Percentiles rank a stretch among this genome's conserved stretches.
phyloP scores from a whole-genome alignment of 352 stramenopile species.

The Pythium brassicae region DNA sequence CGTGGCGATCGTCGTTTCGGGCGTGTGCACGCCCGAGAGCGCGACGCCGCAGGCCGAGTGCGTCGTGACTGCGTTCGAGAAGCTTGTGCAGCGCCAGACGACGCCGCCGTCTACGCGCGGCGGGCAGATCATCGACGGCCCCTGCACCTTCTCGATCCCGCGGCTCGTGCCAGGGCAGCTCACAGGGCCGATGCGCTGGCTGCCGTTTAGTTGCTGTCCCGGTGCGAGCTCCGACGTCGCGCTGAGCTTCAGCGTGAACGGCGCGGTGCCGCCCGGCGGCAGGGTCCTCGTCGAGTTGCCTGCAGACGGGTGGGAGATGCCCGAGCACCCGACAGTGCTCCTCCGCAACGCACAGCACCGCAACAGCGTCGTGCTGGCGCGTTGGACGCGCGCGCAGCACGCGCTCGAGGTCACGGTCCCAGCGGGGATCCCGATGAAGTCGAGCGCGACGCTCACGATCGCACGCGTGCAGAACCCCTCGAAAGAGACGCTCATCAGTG shows the following conservation, averaged over 20 bases:
- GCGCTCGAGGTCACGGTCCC: constrained; percentile 47
- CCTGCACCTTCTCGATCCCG: constrained; percentile 34
- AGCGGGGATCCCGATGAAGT: constrained; percentile 23
- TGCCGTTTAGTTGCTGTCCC: constrained; percentile 56
- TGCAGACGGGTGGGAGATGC: constrained; percentile 58
- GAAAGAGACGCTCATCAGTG: constrained; percentile 30
- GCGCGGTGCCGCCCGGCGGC: constrained; percentile 29
- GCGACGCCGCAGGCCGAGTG: constrained; percentile 42
- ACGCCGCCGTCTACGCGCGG: constrained; percentile 49
- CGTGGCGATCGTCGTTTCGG: constrained; percentile 44
- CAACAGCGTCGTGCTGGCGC: constrained; percentile 23
- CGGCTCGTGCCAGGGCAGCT: constrained; percentile 52
- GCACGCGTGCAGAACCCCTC: constrained; percentile 43
- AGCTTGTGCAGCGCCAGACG: constrained; percentile 44
- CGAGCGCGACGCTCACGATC: constrained; percentile 37
- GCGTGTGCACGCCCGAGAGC: constrained; percentile 46
- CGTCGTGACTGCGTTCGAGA: constrained; percentile 60
- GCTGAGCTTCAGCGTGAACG: constrained; percentile 41
- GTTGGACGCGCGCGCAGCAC: constrained; percentile 46
- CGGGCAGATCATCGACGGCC: constrained; percentile 63
- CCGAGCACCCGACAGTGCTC: constrained; percentile 30
- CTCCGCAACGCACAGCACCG: constrained; percentile 29
- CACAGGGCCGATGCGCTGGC: constrained; percentile 35
- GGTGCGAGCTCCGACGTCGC: constrained; percentile 42
- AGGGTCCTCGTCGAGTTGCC: constrained; percentile 54